Evolutionary conservation across 176 grass and related monocot species (phyloP).

Genomic region (Metroxylon sagu): DNA sequence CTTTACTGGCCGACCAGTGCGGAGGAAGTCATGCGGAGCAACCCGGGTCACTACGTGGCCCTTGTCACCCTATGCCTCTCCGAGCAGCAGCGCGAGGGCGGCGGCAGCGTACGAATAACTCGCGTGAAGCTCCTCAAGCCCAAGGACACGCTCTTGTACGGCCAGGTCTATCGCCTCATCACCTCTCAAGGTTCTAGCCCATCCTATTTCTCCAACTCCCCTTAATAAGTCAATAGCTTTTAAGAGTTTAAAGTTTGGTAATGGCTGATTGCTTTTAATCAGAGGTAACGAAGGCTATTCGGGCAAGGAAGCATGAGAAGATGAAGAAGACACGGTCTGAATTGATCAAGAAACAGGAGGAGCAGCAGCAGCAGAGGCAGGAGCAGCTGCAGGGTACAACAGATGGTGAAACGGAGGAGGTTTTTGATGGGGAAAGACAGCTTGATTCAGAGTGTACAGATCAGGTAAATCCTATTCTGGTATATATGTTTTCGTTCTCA

Average conservation of each 20-base stretch:
- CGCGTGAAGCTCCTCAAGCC: slow-evolving; percentile 90
- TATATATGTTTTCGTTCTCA: background rate
- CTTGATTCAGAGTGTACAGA: background rate
- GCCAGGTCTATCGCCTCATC: slow-evolving; percentile 90
- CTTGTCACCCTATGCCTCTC: slow-evolving; percentile 67
- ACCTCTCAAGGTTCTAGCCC: slow-evolving; percentile 61
- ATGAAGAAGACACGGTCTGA: slow-evolving; percentile 40
- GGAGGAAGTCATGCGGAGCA: slow-evolving; percentile 66
- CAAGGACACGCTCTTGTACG: slow-evolving; percentile 76
- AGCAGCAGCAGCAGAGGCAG: slow-evolving; percentile 25
- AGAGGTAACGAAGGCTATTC: slow-evolving; percentile 91
- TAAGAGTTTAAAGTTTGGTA: no score
- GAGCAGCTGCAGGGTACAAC: slow-evolving; percentile 8
- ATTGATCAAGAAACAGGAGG: slow-evolving; percentile 40
- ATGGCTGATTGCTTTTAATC: slow-evolving; percentile 5
- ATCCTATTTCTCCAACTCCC: background rate
- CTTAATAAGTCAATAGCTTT: no score
- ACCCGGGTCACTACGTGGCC: slow-evolving; percentile 87
- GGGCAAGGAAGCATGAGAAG: slow-evolving; percentile 75
- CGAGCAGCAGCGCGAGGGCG: slow-evolving; percentile 8
- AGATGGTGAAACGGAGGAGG: no score
- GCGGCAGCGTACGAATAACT: slow-evolving; percentile 37
- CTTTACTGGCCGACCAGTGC: slow-evolving; percentile 73
- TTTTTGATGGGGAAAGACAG: background rate
- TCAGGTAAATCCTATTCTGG: background rate